Evolutionary conservation across 257 asterid genomes (phyloP).

Genomic region (Lantana camara): DNA sequence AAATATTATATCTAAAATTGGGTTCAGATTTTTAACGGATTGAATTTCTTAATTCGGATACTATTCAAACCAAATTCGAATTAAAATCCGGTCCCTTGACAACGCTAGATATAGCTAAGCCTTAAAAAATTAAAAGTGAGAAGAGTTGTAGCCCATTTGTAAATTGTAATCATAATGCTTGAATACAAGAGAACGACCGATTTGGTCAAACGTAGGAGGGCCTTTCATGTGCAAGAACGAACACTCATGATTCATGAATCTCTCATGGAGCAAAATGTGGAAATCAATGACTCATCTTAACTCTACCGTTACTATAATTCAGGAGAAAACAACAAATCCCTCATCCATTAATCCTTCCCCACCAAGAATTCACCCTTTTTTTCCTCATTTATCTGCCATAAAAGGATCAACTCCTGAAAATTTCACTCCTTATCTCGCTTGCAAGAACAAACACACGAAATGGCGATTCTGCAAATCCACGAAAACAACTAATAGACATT

Average conservation of each 20-base stretch:
- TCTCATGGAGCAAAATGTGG: slow-evolving; percentile 19
- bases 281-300: neutral
- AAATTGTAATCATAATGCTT: neutral
- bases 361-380: neutral
- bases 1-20: too few species aligned
- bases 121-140: neutral
- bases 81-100: too few species aligned
- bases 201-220: slow-evolving; percentile 22
- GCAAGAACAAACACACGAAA: too few species aligned
- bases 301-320: slow-evolving; percentile 37
- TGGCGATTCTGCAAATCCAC: neutral
- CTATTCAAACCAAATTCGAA: too few species aligned
- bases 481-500: neutral
- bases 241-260: too few species aligned
- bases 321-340: slow-evolving; percentile 41
- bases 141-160: neutral
- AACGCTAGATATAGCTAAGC: too few species aligned
- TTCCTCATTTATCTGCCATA: neutral
- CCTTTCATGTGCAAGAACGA: slow-evolving; percentile 18
- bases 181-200: slow-evolving; percentile 22
- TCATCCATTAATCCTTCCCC: neutral
- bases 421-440: too few species aligned
- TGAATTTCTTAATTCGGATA: too few species aligned
- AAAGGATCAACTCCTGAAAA: too few species aligned
- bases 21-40: too few species aligned